Evolutionary conservation across 306 rosid species (phyloP).

Genomic region (Pyrus communis): DNA sequence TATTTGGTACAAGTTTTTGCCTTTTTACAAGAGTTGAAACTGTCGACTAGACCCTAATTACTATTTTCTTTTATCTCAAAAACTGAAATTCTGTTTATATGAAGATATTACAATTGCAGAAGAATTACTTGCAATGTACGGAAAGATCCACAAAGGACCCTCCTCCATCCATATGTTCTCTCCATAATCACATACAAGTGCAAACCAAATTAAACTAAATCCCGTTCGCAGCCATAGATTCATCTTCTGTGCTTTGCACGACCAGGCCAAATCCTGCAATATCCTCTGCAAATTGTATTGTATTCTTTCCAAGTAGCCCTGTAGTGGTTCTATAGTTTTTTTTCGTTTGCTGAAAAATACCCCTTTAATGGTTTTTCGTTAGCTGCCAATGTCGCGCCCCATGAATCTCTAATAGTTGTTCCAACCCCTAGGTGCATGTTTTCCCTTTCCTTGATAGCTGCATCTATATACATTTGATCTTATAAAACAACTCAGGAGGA

Average conservation of each 20-base stretch:
- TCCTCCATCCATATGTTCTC: background rate
- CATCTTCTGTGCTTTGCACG: background rate
- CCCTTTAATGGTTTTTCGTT: background rate
- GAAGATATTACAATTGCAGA: slow-evolving; percentile 3
- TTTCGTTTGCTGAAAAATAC: background rate
- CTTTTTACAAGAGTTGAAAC: background rate
- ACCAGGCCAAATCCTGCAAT: background rate
- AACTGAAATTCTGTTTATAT: background rate
- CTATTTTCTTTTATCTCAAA: background rate
- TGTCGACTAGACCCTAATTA: background rate
- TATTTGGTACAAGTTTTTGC: background rate
- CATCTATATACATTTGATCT: background rate
- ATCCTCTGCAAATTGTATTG: background rate
- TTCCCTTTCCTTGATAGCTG: background rate
- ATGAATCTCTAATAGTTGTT: background rate
- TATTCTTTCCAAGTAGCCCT: background rate
- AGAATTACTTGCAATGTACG: background rate
- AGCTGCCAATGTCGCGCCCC: background rate
- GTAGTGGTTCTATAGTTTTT: background rate
- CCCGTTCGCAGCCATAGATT: background rate
- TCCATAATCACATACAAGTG: background rate
- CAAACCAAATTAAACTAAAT: slow-evolving; percentile 10
- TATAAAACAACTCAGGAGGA: background rate
- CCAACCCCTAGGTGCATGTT: background rate
- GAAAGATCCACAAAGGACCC: background rate